Base-by-base conservation (phyloP, 169 alveolate species). In the Babesia caballi region DNA sequence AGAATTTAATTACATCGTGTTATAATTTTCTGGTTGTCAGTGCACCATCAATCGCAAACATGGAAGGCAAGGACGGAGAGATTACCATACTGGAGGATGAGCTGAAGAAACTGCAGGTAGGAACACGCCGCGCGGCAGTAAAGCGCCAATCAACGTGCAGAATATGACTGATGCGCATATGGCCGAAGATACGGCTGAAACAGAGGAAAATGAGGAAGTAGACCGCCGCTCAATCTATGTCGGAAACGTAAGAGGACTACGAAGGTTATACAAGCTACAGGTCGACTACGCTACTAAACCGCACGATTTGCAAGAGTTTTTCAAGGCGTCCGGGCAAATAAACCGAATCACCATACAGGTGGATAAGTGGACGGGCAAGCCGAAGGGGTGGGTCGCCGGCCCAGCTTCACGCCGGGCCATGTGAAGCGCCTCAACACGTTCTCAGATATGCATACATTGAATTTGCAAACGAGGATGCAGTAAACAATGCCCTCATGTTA, bases 231-330 rank as follows among this genome's bases (percentile, higher is more conserved):
- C 93, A 42, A 72, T 88, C 40, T 88, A 81, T 51, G 93, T 88
- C 30, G 93, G 93, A 46, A 88, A 88, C 52, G 93, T 87, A 87
- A 49, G 69, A 4, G 25, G 15, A 1, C 1, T 2, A 4, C 40
- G 2, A 4, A 35, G 1, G 67, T 17, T 33, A 1, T 40, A 32
- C 6, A 4, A 32, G 8, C 47, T 56, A 40, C 59, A 94, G 91
- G 98, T 94, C 33, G 97, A 94, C 65, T 94, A 94, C 68, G 87
- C 95, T 0, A 87, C 98, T 4, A 94, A 94, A 36, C 98, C 98
- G 4, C 89, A 87, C 35, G 96, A 92, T 42, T 66, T 95, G 12
- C 96, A 92, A 66, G 96, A 94, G 66, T 95, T 92, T 42, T 95
- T 95, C 85, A 86, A 92, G 57, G 88, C 92, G 12, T 95, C 98